These are phyloP conservation scores for Ilyonectria robusta DNA, from an alignment of 2,329 filamentous ascomycete species.

Conservation along the genomic window DNA sequence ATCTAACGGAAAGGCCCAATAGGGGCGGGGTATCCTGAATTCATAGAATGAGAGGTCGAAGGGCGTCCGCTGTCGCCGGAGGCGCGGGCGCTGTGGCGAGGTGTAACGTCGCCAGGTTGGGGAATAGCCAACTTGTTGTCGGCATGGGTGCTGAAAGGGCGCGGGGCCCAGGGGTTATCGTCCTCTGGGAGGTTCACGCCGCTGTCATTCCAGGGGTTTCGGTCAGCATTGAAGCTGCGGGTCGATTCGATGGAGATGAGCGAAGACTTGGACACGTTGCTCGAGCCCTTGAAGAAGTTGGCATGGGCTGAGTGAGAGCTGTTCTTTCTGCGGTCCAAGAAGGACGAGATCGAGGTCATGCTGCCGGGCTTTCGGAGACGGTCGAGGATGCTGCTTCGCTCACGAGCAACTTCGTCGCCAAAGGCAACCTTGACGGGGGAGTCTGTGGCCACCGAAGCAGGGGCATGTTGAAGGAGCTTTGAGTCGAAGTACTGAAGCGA, in stretches of 20 bases:
- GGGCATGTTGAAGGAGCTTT: constrained; percentile 94
- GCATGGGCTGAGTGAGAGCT: constrained; percentile 85
- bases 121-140: constrained; percentile 75
- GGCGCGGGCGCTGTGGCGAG: constrained; percentile 85
- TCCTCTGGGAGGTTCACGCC: constrained; percentile 95
- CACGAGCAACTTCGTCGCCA: constrained; percentile 82
- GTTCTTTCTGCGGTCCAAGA: constrained; percentile 95
- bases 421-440: constrained; percentile 91
- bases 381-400: constrained; percentile 89
- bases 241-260: constrained; percentile 96
- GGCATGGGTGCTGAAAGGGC: constrained; percentile 76
- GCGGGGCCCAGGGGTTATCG: constrained; percentile 77
- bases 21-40: constrained; percentile 95
- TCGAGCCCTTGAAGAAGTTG: constrained; percentile 93
- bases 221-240: constrained; percentile 89
- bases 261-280: constrained; percentile 93
- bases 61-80: constrained; percentile 93
- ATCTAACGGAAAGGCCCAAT: constrained; percentile 92
- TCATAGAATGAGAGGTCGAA: constrained; percentile 94
- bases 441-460: constrained; percentile 83
- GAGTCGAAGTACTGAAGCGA: constrained; percentile 97
- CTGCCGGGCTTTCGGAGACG: constrained; percentile 94
- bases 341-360: constrained; percentile 96
- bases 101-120: constrained; percentile 85
- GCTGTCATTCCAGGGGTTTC: constrained; percentile 98